Evolutionary conservation across 805 yeast genomes (phyloP).

Genomic region (Barnettozyma botsteinii): DNA sequence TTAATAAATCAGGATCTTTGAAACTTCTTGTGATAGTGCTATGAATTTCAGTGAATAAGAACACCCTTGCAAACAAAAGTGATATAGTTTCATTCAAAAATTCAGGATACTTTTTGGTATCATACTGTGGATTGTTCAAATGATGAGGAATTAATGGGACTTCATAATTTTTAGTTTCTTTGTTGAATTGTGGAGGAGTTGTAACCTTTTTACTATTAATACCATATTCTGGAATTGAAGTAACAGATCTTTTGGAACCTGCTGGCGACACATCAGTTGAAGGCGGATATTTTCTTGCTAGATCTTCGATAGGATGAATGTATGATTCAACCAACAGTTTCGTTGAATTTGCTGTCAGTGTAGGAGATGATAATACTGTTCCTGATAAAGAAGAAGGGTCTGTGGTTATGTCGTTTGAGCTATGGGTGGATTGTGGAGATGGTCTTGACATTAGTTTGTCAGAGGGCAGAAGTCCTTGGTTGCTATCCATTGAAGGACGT

Average conservation of each 20-base stretch:
- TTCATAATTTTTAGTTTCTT: background rate
- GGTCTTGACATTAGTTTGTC: no score
- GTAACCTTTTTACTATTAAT: no score
- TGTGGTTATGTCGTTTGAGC: no score
- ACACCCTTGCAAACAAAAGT: slow-evolving; percentile 13
- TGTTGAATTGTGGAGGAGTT: background rate
- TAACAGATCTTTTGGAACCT: no score
- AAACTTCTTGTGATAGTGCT: background rate
- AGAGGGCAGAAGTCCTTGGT: no score
- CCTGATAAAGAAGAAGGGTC: background rate
- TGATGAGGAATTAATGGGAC: slow-evolving; percentile 14
- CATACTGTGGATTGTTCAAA: slow-evolving; percentile 8
- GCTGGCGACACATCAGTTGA: no score
- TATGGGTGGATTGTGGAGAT: no score
- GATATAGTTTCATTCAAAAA: slow-evolving; percentile 18
- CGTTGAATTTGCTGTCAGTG: background rate
- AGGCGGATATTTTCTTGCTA: background rate
- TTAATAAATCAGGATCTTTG: slow-evolving; percentile 4
- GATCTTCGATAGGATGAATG: slow-evolving; percentile 9
- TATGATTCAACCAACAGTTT: background rate
- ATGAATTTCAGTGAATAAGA: slow-evolving; percentile 8
- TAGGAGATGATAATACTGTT: background rate
- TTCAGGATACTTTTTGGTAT: slow-evolving; percentile 9
- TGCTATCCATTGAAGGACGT: no score
- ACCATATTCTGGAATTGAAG: no score